These are phyloP conservation scores for Dalbergia oliveri DNA, from an alignment of 306 rosid species.

Conservation along the genomic window DNA sequence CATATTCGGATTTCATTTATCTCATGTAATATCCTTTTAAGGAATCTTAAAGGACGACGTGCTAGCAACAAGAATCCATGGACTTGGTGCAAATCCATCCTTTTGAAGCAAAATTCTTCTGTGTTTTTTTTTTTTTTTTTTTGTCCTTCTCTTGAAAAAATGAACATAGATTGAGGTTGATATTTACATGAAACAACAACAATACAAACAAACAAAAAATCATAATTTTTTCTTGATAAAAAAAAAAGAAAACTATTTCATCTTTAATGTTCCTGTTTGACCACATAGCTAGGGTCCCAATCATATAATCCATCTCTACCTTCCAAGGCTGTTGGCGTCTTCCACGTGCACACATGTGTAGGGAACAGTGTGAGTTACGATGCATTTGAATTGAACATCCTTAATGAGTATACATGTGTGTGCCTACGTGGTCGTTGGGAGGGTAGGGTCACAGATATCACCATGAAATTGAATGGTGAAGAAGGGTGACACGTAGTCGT, in stretches of 20 bases:
- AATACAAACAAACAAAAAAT: background rate
- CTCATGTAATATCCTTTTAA: background rate
- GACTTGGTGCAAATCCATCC: background rate
- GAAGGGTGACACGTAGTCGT: slow-evolving; percentile 38
- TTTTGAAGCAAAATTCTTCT: background rate
- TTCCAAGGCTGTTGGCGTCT: slow-evolving; percentile 38
- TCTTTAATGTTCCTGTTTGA: background rate
- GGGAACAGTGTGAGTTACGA: background rate
- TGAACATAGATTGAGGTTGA: slow-evolving; percentile 41
- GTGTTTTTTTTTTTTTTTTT: background rate
- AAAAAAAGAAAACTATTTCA: background rate
- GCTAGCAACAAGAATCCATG: slow-evolving; percentile 20
- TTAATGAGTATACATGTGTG: background rate
- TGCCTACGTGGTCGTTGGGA: background rate
- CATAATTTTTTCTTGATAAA: background rate
- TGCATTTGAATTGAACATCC: no score
- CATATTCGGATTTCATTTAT: background rate
- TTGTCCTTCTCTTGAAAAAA: no score
- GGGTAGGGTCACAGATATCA: slow-evolving; percentile 1
- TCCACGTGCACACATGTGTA: slow-evolving; percentile 49
- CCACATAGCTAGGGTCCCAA: background rate
- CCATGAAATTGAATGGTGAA: background rate
- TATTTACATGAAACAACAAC: background rate
- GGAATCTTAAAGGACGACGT: slow-evolving; percentile 17
- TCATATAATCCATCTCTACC: slow-evolving; percentile 39